These are phyloP conservation scores for Aspergillus coremiiformis DNA, from an alignment of 495 filamentous ascomycete species.

Conservation along the genomic window DNA sequence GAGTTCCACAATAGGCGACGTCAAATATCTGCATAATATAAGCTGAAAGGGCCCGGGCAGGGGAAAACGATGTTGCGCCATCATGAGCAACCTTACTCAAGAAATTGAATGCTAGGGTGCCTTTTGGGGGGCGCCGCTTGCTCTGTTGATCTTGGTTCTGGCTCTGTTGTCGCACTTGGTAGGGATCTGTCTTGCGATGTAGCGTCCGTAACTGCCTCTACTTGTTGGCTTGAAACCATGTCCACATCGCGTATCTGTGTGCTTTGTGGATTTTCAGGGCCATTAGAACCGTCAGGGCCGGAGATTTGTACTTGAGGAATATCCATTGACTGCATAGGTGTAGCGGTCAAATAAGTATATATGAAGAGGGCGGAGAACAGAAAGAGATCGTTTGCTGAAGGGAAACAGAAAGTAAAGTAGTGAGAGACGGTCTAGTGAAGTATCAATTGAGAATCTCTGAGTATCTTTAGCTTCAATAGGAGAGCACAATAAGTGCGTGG, in stretches of 20 bases:
- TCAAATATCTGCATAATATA: conserved; percentile 41
- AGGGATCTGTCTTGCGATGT: conserved; percentile 15
- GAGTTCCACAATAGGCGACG: conserved; percentile 72
- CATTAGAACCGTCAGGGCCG: conserved; percentile 5
- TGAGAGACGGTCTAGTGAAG: too few relatives aligned
- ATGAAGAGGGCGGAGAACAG: not conserved
- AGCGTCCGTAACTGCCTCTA: conserved; percentile 7
- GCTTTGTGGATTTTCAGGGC: not conserved
- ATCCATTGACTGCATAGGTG: conserved; percentile 15
- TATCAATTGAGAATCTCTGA: too few relatives aligned
- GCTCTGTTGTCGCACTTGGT: conserved; percentile 16
- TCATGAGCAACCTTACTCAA: conserved; percentile 23
- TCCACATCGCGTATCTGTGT: conserved; percentile 16
- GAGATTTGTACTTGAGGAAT: conserved; percentile 21
- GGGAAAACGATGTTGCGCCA: not conserved
- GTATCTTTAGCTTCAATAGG: too few relatives aligned
- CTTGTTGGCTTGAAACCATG: conserved; percentile 14
- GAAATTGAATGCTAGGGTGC: conserved; percentile 23
- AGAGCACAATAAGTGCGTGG: too few relatives aligned
- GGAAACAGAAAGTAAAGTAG: not conserved
- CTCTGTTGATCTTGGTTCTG: conserved; percentile 12
- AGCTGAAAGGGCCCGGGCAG: not conserved
- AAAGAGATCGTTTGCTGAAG: too few relatives aligned
- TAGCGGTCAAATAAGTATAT: not conserved
- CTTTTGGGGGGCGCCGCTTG: conserved; percentile 16